phyloP scores from a whole-genome alignment of 371 early-diverging fungal species.

The Blakeslea trispora region DNA sequence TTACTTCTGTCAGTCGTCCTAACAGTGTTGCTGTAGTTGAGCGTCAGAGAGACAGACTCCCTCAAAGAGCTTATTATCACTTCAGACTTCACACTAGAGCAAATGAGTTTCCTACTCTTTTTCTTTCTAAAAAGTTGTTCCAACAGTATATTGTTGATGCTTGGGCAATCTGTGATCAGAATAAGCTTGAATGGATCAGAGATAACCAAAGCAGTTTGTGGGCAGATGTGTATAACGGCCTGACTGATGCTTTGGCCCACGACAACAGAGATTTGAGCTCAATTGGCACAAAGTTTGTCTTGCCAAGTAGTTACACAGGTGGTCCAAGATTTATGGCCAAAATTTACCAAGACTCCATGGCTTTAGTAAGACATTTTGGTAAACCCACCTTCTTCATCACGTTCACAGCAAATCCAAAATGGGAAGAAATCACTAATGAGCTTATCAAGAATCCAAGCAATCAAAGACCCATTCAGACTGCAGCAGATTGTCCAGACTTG shows the following conservation, averaged over 20 bases:
- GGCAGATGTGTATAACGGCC: neutral
- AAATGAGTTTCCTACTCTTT: neutral
- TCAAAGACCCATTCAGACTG: conserved; percentile 14
- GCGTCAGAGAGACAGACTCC: too few relatives aligned
- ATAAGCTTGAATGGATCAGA: neutral
- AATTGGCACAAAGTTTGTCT: conserved; percentile 14
- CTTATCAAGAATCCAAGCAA: conserved; percentile 25
- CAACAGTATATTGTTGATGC: conserved; percentile 10
- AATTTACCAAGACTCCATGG: conserved; percentile 33
- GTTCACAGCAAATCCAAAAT: conserved; percentile 38
- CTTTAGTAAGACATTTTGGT: conserved; percentile 23
- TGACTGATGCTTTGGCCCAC: too few relatives aligned
- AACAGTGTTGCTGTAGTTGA: too few relatives aligned
- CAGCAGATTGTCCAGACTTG: conserved; percentile 23
- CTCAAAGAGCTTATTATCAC: too few relatives aligned
- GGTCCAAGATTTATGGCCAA: conserved; percentile 27
- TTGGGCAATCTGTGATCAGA: neutral
- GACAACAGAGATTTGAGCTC: conserved; percentile 3
- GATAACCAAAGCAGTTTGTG: neutral
- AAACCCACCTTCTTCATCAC: conserved; percentile 43
- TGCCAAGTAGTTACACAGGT: conserved; percentile 28
- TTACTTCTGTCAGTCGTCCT: too few relatives aligned
- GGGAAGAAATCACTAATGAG: too few relatives aligned
- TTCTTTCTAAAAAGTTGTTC: neutral
- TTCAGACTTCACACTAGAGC: too few relatives aligned